Conservation (phyloP, 169 alveolate genomes). For the Plasmodium vivax region DNA sequence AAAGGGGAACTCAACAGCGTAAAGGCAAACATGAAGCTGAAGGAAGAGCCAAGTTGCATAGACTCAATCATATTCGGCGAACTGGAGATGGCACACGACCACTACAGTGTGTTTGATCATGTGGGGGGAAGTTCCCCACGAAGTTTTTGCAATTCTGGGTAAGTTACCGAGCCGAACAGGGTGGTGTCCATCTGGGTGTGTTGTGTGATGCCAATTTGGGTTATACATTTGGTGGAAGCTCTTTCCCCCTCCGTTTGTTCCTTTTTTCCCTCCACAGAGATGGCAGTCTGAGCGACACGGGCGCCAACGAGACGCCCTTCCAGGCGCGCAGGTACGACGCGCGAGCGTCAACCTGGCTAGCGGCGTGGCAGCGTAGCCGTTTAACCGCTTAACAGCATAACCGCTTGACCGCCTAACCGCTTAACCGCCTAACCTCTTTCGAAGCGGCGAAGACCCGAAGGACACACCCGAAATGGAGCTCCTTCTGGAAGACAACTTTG, state of each 20-base stretch:
- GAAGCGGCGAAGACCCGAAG: not conserved
- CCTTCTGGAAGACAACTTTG: not conserved
- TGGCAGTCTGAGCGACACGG: not conserved
- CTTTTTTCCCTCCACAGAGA: not conserved
- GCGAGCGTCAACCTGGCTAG: not conserved
- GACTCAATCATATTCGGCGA: not conserved
- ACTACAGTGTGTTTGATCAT: not conserved
- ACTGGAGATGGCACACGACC: not conserved
- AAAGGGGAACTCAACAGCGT: not conserved
- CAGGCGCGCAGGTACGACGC: not conserved
- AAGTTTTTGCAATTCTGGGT: constrained; percentile 2
- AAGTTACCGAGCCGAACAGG: not conserved
- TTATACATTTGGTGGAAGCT: not conserved
- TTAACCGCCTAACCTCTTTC: not conserved
- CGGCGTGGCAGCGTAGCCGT: not conserved
- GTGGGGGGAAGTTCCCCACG: not conserved
- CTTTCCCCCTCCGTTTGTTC: not conserved
- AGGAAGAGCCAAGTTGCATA: not conserved
- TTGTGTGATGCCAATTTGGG: not conserved
- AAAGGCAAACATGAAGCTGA: not conserved
- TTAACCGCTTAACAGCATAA: not conserved
- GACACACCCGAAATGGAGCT: not conserved
- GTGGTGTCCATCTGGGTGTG: not conserved
- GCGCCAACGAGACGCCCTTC: not conserved
- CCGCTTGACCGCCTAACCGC: no score